phyloP scores from a whole-genome alignment of 768 basidiomycete species.

The Rickenella mellea region DNA sequence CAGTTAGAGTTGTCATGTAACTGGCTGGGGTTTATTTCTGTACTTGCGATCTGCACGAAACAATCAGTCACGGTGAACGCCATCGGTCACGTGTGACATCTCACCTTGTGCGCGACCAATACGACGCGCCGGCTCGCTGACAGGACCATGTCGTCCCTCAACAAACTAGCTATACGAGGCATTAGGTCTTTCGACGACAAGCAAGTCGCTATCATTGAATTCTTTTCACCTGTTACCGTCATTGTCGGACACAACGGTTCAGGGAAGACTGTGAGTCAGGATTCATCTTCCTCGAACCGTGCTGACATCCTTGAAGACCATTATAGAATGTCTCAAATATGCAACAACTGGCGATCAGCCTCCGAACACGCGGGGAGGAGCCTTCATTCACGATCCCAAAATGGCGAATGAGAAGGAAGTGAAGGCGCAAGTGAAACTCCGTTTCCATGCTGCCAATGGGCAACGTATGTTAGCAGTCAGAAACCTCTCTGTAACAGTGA shows the following conservation, averaged over 20 bases:
- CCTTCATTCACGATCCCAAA: conserved; percentile 97
- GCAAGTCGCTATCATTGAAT: conserved; percentile 85
- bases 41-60: background rate
- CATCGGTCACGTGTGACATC: background rate
- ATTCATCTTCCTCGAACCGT: background rate
- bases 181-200: conserved; percentile 98
- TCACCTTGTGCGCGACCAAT: background rate
- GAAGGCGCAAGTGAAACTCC: conserved; percentile 93
- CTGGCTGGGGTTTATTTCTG: background rate
- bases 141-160: conserved; percentile 72
- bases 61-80: background rate
- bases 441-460: conserved; percentile 87
- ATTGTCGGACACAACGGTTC: conserved; percentile 98
- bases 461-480: conserved; percentile 83
- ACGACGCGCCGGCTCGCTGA: background rate
- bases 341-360: conserved; percentile 98
- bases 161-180: conserved; percentile 89
- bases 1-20: too few relatives aligned
- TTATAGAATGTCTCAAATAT: conserved; percentile 99
- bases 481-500: conserved; percentile 85
- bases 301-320: conserved; percentile 37
- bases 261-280: conserved; percentile 67
- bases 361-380: conserved; percentile 95
- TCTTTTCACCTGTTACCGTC: conserved; percentile 95
- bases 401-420: conserved; percentile 99